These are phyloP conservation scores for Wickerhamiella occidentalis DNA, from an alignment of 805 yeast genomes.

Conservation along the genomic window DNA sequence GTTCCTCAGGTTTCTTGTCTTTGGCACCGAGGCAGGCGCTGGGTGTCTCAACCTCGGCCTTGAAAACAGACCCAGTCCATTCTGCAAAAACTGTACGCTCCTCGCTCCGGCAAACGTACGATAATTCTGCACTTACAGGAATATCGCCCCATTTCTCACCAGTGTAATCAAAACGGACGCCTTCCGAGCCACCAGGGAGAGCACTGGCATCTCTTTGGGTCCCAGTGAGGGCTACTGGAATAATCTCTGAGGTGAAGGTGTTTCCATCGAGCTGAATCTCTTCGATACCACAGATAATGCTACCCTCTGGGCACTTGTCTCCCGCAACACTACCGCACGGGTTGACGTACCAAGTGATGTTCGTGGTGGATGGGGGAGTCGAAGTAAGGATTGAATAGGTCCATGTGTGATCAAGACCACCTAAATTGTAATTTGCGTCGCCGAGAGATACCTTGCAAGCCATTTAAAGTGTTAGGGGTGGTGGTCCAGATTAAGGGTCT, in stretches of 20 bases:
- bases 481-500: not conserved
- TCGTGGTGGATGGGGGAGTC: constrained; percentile 72
- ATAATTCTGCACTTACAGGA: constrained; percentile 27
- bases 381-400: constrained; percentile 31
- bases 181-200: constrained; percentile 17
- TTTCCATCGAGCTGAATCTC: constrained; percentile 40
- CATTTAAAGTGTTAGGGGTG: not conserved
- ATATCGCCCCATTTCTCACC: constrained; percentile 63
- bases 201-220: constrained; percentile 5
- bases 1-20: constrained; percentile 23
- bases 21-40: constrained; percentile 22
- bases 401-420: constrained; percentile 40
- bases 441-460: not conserved
- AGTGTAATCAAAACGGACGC: constrained; percentile 30
- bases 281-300: constrained; percentile 71
- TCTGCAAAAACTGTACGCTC: constrained; percentile 3
- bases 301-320: constrained; percentile 50
- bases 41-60: constrained; percentile 18
- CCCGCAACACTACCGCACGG: constrained; percentile 45
- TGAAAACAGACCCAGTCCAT: constrained; percentile 18
- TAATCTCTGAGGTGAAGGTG: constrained; percentile 45
- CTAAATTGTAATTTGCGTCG: constrained; percentile 29
- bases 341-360: constrained; percentile 55
- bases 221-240: constrained; percentile 31
- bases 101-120: constrained; percentile 23